Conservation (phyloP, 2,329 filamentous ascomycete genomes). For the Talaromyces marneffei region DNA sequence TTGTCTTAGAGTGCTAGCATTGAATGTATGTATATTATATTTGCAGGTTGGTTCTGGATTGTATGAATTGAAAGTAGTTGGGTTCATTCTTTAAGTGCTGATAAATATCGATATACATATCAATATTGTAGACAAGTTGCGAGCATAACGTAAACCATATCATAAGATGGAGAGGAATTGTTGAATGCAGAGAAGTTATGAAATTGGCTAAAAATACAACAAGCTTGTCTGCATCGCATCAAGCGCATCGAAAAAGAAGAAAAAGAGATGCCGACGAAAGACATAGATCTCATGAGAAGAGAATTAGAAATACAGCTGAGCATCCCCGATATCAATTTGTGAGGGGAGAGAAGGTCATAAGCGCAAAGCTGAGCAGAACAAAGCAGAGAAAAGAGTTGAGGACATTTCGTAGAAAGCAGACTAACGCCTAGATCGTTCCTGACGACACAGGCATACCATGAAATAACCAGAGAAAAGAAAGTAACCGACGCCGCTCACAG, state of each 20-base stretch:
- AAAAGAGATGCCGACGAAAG: neutral
- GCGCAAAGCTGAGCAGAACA: neutral
- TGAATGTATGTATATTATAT: slow-evolving; percentile 8
- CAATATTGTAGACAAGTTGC: neutral
- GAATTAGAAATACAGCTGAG: neutral
- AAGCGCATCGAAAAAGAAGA: neutral
- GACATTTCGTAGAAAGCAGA: neutral
- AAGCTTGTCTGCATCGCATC: neutral
- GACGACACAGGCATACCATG: neutral
- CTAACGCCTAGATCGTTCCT: neutral
- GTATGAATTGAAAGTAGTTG: neutral
- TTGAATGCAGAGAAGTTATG: neutral
- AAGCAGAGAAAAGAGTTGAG: neutral
- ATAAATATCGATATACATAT: neutral
- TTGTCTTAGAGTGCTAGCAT: neutral
- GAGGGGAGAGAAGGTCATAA: neutral
- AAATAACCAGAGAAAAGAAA: neutral
- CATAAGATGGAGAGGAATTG: too few species aligned
- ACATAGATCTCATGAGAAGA: neutral
- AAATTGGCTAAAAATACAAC: slow-evolving; percentile 3
- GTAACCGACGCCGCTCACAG: neutral
- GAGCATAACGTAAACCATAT: neutral
- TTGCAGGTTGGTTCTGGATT: neutral
- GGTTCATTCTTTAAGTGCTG: neutral
- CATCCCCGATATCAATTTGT: neutral